Conservation (phyloP, 1,139 yeast genomes). For the Starmera stellimalicola region DNA sequence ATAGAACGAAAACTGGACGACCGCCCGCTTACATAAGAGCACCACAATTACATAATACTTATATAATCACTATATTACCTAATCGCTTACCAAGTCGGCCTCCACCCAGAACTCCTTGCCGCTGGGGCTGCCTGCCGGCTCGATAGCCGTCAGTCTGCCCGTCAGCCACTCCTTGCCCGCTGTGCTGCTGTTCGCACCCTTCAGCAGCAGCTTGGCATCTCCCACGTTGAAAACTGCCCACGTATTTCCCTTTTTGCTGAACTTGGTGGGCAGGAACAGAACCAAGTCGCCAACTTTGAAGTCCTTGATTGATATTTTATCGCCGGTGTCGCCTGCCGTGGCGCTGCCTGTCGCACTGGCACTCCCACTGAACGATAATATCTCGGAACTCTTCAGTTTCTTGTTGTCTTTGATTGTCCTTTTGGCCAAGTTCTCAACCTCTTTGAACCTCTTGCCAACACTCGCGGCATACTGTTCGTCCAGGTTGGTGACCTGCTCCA, state of each 20-base stretch:
- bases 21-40: too few relatives aligned
- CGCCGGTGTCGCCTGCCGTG: constrained; percentile 14
- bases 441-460: constrained; percentile 70
- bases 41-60: too few relatives aligned
- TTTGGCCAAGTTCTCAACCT: constrained; percentile 87
- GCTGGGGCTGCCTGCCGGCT: constrained; percentile 22
- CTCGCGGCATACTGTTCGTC: constrained; percentile 51
- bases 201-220: constrained; percentile 66
- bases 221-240: constrained; percentile 83
- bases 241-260: constrained; percentile 20
- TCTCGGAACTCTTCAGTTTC: constrained; percentile 30
- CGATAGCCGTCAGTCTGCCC: constrained; percentile 46
- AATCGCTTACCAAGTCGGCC: too few relatives aligned
- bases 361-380: constrained; percentile 10
- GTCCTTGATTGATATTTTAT: constrained; percentile 52
- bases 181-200: constrained; percentile 21
- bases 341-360: too few relatives aligned
- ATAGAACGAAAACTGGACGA: too few relatives aligned
- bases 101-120: constrained; percentile 12
- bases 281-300: constrained; percentile 71
- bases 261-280: constrained; percentile 68
- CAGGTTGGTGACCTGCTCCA: constrained; percentile 12
- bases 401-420: constrained; percentile 71
- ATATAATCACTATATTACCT: too few relatives aligned
- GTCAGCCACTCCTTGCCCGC: constrained; percentile 61